Percentiles rank a stretch among this genome's conserved stretches.
phyloP scores from a whole-genome alignment of 345 rosid genomes.

The Populus nigra region DNA sequence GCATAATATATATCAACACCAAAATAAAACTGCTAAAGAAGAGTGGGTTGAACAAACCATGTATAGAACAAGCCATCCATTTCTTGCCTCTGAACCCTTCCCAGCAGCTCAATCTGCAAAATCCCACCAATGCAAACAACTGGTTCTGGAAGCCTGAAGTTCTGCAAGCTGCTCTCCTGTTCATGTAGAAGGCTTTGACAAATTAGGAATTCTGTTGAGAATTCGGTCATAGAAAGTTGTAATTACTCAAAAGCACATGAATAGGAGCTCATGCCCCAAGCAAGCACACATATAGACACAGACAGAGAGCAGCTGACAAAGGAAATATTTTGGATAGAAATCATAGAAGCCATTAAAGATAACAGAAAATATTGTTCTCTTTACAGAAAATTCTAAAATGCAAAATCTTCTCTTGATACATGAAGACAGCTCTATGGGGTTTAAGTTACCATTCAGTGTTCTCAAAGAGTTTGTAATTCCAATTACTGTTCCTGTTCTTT shows the following conservation, averaged over 20 bases:
- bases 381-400: neutral
- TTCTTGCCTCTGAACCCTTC: constrained; percentile 83
- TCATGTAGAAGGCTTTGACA: constrained; percentile 16
- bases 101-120: constrained; percentile 73
- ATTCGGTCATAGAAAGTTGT: neutral
- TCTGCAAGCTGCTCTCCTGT: constrained; percentile 75
- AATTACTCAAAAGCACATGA: too few relatives aligned
- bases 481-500: neutral
- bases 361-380: neutral
- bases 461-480: neutral
- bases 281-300: neutral
- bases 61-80: constrained; percentile 78
- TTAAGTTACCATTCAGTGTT: neutral
- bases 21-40: neutral
- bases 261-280: neutral
- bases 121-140: constrained; percentile 80
- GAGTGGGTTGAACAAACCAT: constrained; percentile 49
- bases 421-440: neutral
- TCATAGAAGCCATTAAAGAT: neutral
- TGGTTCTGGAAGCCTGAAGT: constrained; percentile 82
- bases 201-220: neutral
- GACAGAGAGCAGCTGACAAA: neutral
- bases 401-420: neutral
- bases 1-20: neutral
- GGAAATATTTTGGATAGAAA: neutral